Conservation (phyloP, 176 grass and related monocot genomes). For the Miscanthus lutarioriparius region DNA sequence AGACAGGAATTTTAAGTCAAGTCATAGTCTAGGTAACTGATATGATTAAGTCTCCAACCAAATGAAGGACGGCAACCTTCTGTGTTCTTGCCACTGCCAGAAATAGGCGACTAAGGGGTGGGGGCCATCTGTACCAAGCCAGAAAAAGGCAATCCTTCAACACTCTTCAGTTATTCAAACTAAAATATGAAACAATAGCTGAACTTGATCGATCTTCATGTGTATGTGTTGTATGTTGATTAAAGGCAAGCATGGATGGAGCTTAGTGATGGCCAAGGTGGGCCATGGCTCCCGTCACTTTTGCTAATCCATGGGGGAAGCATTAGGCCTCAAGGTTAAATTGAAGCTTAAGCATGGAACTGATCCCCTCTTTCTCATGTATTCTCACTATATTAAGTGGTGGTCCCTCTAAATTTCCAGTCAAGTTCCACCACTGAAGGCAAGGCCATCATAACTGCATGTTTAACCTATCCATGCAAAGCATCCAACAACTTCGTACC, state of each 20-base stretch:
- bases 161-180: neutral
- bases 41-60: constrained; percentile 13
- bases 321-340: neutral
- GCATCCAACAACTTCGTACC: neutral
- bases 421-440: neutral
- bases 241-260: neutral
- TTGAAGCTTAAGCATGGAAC: neutral
- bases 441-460: neutral
- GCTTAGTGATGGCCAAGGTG: neutral
- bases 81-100: neutral
- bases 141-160: neutral
- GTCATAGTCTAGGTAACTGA: neutral
- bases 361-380: neutral
- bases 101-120: neutral
- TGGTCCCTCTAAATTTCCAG: neutral
- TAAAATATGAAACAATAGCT: neutral
- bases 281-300: neutral
- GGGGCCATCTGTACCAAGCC: neutral
- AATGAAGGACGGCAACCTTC: constrained; percentile 6
- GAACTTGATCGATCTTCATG: neutral
- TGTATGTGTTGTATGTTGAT: neutral
- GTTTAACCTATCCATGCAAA: neutral
- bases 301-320: neutral
- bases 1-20: constrained; percentile 7
- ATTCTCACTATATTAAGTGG: neutral